Evolutionary conservation across 148 eudicot species (phyloP), one percentile per base, ranked within the genome.

Genomic region (Agrostemma githago): DNA sequence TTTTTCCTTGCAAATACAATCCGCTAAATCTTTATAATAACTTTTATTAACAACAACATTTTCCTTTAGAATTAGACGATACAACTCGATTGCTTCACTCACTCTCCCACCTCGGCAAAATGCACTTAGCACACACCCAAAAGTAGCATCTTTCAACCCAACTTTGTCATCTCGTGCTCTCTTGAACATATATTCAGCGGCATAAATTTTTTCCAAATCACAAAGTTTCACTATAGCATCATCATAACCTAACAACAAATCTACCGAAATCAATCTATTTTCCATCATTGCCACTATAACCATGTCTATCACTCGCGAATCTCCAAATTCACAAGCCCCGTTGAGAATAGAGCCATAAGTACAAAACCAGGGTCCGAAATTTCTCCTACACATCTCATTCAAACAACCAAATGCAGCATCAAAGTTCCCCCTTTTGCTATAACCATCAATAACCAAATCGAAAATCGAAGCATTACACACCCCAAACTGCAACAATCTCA

Each of bases 281-380:
- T 84, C 85, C 8, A 42, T 77, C 98, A 94, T 84, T 43, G 43
- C 63, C 56, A 66, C 63, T 75, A 91, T 68, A 53, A 82, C 77
- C 67, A 16, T 79, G 39, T 87, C 85, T 41, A 82, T 72, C 75
- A 83, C 84, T 56, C 82, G 64, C 11, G 16, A 37, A 74, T 91
- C 72, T 51, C 82, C 79, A 83, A 76, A 77, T 60, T 78, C 80
- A 79, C 96, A 94, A 65, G 92, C 96, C 37, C 91, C 89, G 71
- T 94, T 87, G 62, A 91, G 90, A 76, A 94, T 82, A 19, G 89
- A 88, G 67, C 91, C 82, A 78, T 85, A 94, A 54, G 88, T 84
- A 70, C 76, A 39, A 78, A 91, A 89, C 62, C 90, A 84, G 0
- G 92, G 85, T 58, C 86, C 83, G 16, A 89, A 69, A 39, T 81